phyloP scores from a whole-genome alignment of 2,329 filamentous ascomycete species.

The Alternaria viburni region DNA sequence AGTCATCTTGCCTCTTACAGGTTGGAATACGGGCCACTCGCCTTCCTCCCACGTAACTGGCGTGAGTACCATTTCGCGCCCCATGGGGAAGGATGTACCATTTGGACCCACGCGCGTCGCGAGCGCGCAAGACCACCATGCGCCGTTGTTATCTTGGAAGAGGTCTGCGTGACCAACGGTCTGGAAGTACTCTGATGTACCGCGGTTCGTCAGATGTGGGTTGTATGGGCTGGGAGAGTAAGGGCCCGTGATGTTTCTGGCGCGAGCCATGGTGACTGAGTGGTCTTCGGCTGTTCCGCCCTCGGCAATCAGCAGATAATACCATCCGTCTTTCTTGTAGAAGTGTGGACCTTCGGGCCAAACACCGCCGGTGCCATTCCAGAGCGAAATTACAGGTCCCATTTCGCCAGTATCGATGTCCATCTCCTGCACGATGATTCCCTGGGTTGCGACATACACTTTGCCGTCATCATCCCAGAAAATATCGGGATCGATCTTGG shows the following conservation, averaged over 20 bases:
- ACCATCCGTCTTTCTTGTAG: constrained; percentile 42
- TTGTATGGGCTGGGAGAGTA: constrained; percentile 43
- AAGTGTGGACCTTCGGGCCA: constrained; percentile 48
- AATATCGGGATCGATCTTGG: constrained; percentile 55
- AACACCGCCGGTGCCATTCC: constrained; percentile 26
- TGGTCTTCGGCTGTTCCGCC: constrained; percentile 46
- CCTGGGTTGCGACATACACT: constrained; percentile 51
- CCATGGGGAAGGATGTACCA: constrained; percentile 32
- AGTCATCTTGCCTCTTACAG: constrained; percentile 53
- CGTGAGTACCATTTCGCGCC: constrained; percentile 33
- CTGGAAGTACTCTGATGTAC: constrained; percentile 46
- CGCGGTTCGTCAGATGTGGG: constrained; percentile 37
- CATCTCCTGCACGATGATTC: constrained; percentile 32
- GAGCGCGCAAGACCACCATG: constrained; percentile 37
- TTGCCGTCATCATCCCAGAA: constrained; percentile 65
- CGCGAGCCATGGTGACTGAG: constrained; percentile 44
- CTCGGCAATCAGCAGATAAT: constrained; percentile 45
- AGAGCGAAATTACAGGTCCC: constrained; percentile 33
- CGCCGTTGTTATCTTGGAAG: constrained; percentile 30
- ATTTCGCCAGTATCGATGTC: constrained; percentile 43
- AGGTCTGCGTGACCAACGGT: constrained; percentile 38
- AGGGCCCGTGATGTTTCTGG: constrained; percentile 42
- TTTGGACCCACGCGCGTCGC: constrained; percentile 26
- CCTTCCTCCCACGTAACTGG: constrained; percentile 33
- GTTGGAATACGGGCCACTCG: constrained; percentile 54